These are phyloP conservation scores for Picochlorum sp. DNA, from an alignment of 139 green algal genomes.

Conservation along the genomic window DNA sequence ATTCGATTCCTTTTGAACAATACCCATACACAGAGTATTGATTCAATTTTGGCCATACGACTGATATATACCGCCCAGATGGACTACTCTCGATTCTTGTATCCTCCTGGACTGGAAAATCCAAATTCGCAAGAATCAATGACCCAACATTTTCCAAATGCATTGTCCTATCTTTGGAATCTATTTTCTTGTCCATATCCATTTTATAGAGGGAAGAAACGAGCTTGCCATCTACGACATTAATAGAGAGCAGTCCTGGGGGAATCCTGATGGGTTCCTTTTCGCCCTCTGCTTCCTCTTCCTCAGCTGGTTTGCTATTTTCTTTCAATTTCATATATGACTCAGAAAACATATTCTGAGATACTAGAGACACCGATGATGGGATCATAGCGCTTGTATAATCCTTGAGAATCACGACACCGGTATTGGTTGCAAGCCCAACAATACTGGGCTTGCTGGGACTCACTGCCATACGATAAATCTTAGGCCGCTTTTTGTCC, in stretches of 20 bases:
- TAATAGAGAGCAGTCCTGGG: conserved; percentile 18
- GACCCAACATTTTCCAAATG: conserved; percentile 3
- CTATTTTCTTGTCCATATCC: conserved; percentile 8
- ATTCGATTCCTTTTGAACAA: conserved; percentile 5
- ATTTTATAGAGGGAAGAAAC: conserved; percentile 23
- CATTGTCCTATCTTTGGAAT: conserved; percentile 7
- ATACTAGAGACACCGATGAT: background rate
- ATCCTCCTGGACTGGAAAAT: conserved; percentile 14
- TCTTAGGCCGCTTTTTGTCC: conserved; percentile 47
- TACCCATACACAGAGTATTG: conserved; percentile 20
- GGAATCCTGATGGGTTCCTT: background rate
- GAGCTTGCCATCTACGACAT: conserved; percentile 11
- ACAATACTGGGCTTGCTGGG: conserved; percentile 39
- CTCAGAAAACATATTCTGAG: background rate
- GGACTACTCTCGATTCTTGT: conserved; percentile 9
- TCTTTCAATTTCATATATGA: conserved; percentile 23
- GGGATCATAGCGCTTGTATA: conserved; percentile 5
- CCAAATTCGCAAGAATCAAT: conserved; percentile 12
- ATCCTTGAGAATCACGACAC: conserved; percentile 32
- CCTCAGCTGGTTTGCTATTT: conserved; percentile 7
- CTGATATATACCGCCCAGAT: conserved; percentile 18
- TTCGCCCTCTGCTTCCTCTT: background rate
- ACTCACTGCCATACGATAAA: conserved; percentile 46
- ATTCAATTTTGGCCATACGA: conserved; percentile 20
- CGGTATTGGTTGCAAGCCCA: conserved; percentile 39